phyloP scores from a whole-genome alignment of 2,329 filamentous ascomycete species.

The Aphanoascus verrucosus region DNA sequence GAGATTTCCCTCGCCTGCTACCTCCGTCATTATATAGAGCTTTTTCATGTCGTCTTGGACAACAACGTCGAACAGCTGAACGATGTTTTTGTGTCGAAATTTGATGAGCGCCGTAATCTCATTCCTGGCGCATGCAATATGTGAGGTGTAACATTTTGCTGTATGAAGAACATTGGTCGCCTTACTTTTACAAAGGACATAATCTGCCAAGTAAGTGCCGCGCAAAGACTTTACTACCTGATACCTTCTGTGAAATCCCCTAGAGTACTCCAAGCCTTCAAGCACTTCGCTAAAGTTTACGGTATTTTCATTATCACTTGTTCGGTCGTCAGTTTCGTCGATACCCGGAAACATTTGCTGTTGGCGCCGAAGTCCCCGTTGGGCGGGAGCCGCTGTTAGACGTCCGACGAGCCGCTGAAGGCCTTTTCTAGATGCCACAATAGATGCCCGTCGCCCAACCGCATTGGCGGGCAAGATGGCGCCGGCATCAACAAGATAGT shows the following conservation, averaged over 20 bases:
- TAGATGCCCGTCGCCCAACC: not conserved
- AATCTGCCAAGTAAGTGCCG: not conserved
- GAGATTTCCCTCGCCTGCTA: constrained; percentile 77
- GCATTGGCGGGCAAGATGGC: not conserved
- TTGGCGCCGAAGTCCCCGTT: not conserved
- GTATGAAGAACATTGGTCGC: not conserved
- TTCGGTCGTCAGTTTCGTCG: not conserved
- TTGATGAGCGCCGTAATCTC: not conserved
- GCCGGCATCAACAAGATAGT: not conserved
- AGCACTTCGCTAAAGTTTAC: not conserved
- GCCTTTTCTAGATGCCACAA: not conserved
- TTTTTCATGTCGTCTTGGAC: not conserved
- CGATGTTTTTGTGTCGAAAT: not conserved
- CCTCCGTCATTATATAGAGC: constrained; percentile 60
- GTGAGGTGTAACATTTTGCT: not conserved
- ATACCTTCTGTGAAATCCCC: not conserved
- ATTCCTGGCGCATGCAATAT: not conserved
- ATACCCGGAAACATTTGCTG: not conserved
- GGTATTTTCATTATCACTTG: not conserved
- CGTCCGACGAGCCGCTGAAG: not conserved
- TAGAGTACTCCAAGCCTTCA: not conserved
- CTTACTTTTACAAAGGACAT: not conserved
- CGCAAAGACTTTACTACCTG: not conserved
- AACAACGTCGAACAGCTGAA: not conserved
- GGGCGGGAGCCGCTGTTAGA: not conserved